A percentile compares a stretch with the other conserved stretches of the same genome.
Evolutionary conservation across 1,139 yeast species (phyloP).

Genomic region (Candida labiduridarum): DNA sequence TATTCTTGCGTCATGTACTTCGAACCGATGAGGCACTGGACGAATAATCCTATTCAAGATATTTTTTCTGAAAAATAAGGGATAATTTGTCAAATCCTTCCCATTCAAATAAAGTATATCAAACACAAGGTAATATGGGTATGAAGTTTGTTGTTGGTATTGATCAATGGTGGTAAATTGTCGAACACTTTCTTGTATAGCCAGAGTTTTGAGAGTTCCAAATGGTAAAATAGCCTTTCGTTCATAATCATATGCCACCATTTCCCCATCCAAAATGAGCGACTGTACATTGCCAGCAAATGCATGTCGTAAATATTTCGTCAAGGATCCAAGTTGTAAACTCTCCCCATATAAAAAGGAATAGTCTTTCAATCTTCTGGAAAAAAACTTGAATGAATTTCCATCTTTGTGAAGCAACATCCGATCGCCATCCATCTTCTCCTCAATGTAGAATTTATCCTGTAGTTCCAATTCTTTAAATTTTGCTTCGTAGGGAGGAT

Average conservation of each 20-base stretch:
- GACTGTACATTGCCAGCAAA: constrained; percentile 43
- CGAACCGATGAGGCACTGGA: constrained; percentile 55
- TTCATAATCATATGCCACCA: constrained; percentile 81
- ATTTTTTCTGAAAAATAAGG: constrained; percentile 58
- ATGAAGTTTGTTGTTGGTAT: constrained; percentile 38
- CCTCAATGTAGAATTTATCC: constrained; percentile 72
- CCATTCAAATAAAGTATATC: constrained; percentile 76
- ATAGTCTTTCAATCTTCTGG: constrained; percentile 74
- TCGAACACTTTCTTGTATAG: constrained; percentile 53
- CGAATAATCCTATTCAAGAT: constrained; percentile 50
- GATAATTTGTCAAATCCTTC: constrained; percentile 52
- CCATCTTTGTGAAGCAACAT: constrained; percentile 66
- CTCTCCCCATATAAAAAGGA: constrained; percentile 73
- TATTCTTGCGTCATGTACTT: constrained; percentile 50
- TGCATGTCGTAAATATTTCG: constrained; percentile 52
- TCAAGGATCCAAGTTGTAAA: constrained; percentile 59
- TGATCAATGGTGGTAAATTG: constrained; percentile 44
- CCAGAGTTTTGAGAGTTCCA: constrained; percentile 76
- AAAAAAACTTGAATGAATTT: constrained; percentile 55
- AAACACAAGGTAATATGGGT: constrained; percentile 71
- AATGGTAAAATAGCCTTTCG: constrained; percentile 68
- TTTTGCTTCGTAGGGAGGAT: constrained; percentile 19
- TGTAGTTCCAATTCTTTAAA: constrained; percentile 19
- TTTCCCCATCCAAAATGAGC: constrained; percentile 87
- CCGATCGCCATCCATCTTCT: constrained; percentile 93